Evolutionary conservation across 176 grass and related monocot species (phyloP).

Genomic region (Poa annua): DNA sequence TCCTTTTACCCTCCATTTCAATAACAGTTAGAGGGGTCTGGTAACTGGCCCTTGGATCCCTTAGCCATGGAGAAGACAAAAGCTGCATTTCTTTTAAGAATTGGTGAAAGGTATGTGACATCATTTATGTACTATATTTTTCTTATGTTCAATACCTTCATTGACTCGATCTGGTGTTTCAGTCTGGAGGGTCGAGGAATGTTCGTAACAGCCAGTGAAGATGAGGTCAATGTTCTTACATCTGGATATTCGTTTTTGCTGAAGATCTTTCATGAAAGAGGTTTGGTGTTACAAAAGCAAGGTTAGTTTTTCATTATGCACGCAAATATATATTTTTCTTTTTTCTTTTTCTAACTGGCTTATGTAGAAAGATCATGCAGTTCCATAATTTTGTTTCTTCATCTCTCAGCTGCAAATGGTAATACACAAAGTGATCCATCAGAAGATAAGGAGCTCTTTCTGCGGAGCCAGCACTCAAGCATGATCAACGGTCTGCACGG

Average conservation of each 20-base stretch:
- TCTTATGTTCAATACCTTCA: constrained; percentile 29
- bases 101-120: constrained; percentile 80
- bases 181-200: constrained; percentile 81
- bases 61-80: constrained; percentile 93
- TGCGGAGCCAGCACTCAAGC: constrained; percentile 87
- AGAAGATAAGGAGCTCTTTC: constrained; percentile 81
- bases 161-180: constrained; percentile 40
- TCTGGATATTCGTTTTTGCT: constrained; percentile 95
- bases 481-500: constrained; percentile 99
- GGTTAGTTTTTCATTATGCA: constrained; percentile 55
- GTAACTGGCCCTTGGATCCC: constrained; percentile 91
- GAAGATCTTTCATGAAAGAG: constrained; percentile 89
- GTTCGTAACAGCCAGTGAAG: constrained; percentile 72
- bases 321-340: background rate
- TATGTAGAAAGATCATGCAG: constrained; percentile 10
- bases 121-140: constrained; percentile 33
- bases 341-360: constrained; percentile 16
- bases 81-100: constrained; percentile 90
- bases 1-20: constrained; percentile 31
- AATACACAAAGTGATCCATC: constrained; percentile 52
- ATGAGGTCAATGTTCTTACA: constrained; percentile 82
- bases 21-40: constrained; percentile 87
- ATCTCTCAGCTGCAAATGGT: constrained; percentile 55
- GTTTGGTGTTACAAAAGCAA: constrained; percentile 59
- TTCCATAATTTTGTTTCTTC: constrained; percentile 42